These are phyloP conservation scores for Akanthomyces dipterigenus DNA, from an alignment of 2,329 filamentous ascomycete genomes.

Conservation along the genomic window DNA sequence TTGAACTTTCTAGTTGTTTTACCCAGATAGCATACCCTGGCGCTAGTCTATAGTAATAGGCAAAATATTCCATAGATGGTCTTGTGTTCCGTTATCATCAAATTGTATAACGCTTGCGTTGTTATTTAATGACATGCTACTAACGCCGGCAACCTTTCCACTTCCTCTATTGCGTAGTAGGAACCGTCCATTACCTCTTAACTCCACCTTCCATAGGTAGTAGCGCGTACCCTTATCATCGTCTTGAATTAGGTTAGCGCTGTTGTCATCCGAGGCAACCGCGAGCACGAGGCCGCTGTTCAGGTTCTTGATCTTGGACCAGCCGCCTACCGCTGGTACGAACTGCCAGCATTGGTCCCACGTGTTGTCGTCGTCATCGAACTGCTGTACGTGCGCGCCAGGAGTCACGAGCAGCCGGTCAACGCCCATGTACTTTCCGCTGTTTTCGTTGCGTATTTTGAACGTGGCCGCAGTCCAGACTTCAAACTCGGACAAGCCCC, in stretches of 20 bases:
- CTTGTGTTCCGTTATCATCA: conserved; percentile 14
- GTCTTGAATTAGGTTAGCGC: conserved; percentile 11
- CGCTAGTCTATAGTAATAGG: neutral
- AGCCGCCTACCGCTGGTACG: conserved; percentile 8
- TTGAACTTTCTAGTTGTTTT: too few species aligned
- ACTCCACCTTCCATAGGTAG: conserved; percentile 14
- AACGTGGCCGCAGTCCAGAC: conserved; percentile 23
- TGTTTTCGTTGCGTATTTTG: conserved; percentile 15
- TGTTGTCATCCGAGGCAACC: conserved; percentile 10
- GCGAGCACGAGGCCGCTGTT: conserved; percentile 13
- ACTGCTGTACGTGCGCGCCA: conserved; percentile 12
- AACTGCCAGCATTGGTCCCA: conserved; percentile 14
- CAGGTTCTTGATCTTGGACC: conserved; percentile 14
- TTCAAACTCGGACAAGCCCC: conserved; percentile 27
- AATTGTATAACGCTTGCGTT: conserved; percentile 15
- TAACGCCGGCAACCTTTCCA: conserved; percentile 13
- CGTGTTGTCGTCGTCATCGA: conserved; percentile 13
- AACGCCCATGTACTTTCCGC: conserved; percentile 15
- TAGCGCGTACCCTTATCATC: conserved; percentile 4
- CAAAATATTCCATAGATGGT: conserved; percentile 14
- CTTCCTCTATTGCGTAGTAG: conserved; percentile 15
- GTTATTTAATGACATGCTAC: conserved; percentile 12
- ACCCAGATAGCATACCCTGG: too few species aligned
- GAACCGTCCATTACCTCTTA: conserved; percentile 10
- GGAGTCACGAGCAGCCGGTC: neutral